A percentile compares a stretch with the other conserved stretches of the same genome.
Conservation (phyloP, 2,329 filamentous ascomycete species). For the Dactylella cylindrospora region DNA sequence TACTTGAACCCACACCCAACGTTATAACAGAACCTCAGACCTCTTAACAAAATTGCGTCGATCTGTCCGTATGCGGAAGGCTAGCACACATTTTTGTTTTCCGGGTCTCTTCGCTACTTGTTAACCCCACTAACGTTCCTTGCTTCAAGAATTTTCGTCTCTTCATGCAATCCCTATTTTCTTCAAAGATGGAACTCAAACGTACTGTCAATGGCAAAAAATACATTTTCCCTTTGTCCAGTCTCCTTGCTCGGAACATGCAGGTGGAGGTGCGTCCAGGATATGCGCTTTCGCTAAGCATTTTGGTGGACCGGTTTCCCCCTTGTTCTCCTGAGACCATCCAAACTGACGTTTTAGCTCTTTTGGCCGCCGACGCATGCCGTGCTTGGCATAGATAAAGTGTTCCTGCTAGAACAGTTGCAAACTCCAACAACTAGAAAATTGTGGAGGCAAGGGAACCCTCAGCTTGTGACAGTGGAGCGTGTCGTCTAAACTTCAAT, state of each 20-base stretch:
- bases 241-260: background rate
- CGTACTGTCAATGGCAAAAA: no score
- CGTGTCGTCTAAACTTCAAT: no score
- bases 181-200: no score
- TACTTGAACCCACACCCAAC: no score
- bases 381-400: conserved; percentile 6
- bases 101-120: conserved; percentile 17
- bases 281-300: no score
- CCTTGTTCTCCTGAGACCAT: conserved; percentile 20
- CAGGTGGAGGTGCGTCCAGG: no score
- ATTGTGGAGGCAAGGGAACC: no score
- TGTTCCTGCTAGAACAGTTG: no score
- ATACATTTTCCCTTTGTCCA: conserved; percentile 6
- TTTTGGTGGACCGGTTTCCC: no score
- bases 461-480: no score
- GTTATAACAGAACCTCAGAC: no score
- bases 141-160: conserved; percentile 19
- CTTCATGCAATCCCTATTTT: background rate
- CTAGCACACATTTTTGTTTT: conserved; percentile 14
- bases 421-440: no score
- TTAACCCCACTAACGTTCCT: conserved; percentile 34
- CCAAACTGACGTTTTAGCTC: background rate
- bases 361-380: conserved; percentile 10
- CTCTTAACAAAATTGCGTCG: conserved; percentile 9
- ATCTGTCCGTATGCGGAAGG: conserved; percentile 33